These are phyloP conservation scores for Trichopus zeylanicus DNA, from an alignment of 116 monocot species.

Conservation along the genomic window DNA sequence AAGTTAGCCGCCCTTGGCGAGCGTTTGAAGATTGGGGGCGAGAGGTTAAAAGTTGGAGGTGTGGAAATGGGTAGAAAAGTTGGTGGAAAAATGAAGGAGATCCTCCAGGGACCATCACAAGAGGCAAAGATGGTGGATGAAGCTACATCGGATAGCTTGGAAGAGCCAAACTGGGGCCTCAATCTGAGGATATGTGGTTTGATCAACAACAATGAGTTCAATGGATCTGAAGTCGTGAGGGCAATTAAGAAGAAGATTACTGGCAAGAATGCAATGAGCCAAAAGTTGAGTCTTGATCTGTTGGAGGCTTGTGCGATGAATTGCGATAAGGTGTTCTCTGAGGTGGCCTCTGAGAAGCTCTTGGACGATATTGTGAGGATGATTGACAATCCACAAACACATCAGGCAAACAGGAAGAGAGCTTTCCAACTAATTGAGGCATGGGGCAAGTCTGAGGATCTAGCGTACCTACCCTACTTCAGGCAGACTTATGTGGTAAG, in stretches of 20 bases:
- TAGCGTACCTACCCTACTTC: slow-evolving; percentile 61
- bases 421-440: slow-evolving; percentile 67
- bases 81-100: slow-evolving; percentile 80
- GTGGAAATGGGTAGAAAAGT: slow-evolving; percentile 53
- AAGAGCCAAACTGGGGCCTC: slow-evolving; percentile 68
- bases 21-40: slow-evolving; percentile 55
- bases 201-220: slow-evolving; percentile 40
- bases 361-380: slow-evolving; percentile 77
- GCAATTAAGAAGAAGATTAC: slow-evolving; percentile 72
- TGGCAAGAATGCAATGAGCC: slow-evolving; percentile 25
- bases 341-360: slow-evolving; percentile 72
- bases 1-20: slow-evolving; percentile 54
- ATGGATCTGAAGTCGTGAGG: slow-evolving; percentile 46
- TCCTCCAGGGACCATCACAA: slow-evolving; percentile 52
- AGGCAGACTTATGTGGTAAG: slow-evolving; percentile 70
- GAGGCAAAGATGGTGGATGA: slow-evolving; percentile 81
- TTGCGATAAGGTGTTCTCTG: slow-evolving; percentile 82
- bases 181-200: slow-evolving; percentile 59
- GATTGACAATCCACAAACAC: slow-evolving; percentile 65
- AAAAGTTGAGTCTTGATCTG: slow-evolving; percentile 57
- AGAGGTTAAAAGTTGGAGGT: slow-evolving; percentile 46
- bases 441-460: slow-evolving; percentile 82
- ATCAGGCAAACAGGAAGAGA: slow-evolving; percentile 32
- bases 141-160: slow-evolving; percentile 61
- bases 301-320: slow-evolving; percentile 75